Base-by-base conservation (phyloP, 176 grass and related monocot species). In the Ensete ventricosum region DNA sequence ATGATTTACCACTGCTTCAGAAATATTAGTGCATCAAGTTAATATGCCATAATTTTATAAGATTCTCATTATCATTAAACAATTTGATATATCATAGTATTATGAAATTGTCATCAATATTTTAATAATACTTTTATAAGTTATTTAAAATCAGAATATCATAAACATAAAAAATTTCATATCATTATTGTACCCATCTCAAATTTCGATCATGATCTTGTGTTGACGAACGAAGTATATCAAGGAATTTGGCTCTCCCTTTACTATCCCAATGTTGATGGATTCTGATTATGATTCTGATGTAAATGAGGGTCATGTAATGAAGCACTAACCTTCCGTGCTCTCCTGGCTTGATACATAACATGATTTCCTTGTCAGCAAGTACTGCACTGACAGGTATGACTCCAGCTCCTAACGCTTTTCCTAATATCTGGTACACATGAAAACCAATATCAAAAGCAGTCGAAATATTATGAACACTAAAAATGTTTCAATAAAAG, bases 381-480 rank as follows among this genome's bases (percentile, higher is more conserved):
- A 98, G 90, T 85, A 98, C 95, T 70, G 90, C 95, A 87, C 95
- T 98, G 62, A 98, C 90, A 24, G 95, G 88, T 85, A 98, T 71
- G 11, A 98, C 90, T 84, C 95, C 95, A 70, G 95, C 95, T 80
- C 95, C 95, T 63, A 98, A 82, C 34, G 95, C 88, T 85, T 98
- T 98, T 57, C 95, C 95, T 81, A 98, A 64, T 83, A 98, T 93
- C 95, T 98, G 83, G 49, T 77, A 72, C 7, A 81, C 8, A 70
- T 7, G 24, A 59, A 73, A 53, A 81, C 58, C 75, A 13, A 53
- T 71, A n/a, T 25, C 26, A 67, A 67, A 34, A 67, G 1, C 20
- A 16, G 13, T 51, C 1, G 20, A 51, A 20, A n/a, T 70, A 19
- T 8, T 52, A 21, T 50, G 10, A n/a, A 2, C 1, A 51, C 25